phyloP scores from a whole-genome alignment of 2,329 filamentous ascomycete species.

The Alternaria arbusti region DNA sequence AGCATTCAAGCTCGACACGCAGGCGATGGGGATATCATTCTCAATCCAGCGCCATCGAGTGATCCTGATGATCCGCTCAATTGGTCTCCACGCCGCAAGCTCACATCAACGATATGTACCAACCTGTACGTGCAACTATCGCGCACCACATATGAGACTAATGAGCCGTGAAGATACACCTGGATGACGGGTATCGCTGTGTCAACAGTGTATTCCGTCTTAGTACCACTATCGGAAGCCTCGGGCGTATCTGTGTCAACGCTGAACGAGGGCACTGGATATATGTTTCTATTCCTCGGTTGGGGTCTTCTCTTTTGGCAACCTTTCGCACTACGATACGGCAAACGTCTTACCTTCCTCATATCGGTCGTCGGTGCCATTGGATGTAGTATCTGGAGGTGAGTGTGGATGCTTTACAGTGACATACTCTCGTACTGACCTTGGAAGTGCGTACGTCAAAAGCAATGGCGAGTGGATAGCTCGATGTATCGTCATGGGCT shows the following conservation, averaged over 20 bases:
- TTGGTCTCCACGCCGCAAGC: slow-evolving; percentile 39
- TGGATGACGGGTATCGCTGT: slow-evolving; percentile 58
- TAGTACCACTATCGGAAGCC: slow-evolving; percentile 56
- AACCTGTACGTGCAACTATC: slow-evolving; percentile 19
- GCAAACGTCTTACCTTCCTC: slow-evolving; percentile 58
- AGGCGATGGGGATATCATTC: slow-evolving; percentile 48
- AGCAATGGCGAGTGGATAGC: slow-evolving; percentile 57
- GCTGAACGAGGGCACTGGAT: slow-evolving; percentile 58
- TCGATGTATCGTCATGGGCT: slow-evolving; percentile 56
- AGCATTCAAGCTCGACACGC: slow-evolving; percentile 48
- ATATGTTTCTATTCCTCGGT: slow-evolving; percentile 60
- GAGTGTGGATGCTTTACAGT: slow-evolving; percentile 8
- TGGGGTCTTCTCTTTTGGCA: slow-evolving; percentile 62
- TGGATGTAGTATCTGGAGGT: slow-evolving; percentile 51
- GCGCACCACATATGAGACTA: not conserved
- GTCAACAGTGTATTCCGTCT: slow-evolving; percentile 58
- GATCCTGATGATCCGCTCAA: slow-evolving; percentile 47
- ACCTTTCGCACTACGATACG: slow-evolving; percentile 60
- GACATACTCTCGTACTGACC: not conserved
- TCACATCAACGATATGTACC: slow-evolving; percentile 30
- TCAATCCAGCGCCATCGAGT: slow-evolving; percentile 48
- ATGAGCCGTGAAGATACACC: slow-evolving; percentile 54
- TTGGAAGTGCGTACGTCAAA: slow-evolving; percentile 52
- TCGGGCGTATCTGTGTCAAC: slow-evolving; percentile 54
- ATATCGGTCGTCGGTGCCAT: slow-evolving; percentile 51